Evolutionary conservation across 441 rosid species (phyloP).

Genomic region (California macrophylla): DNA sequence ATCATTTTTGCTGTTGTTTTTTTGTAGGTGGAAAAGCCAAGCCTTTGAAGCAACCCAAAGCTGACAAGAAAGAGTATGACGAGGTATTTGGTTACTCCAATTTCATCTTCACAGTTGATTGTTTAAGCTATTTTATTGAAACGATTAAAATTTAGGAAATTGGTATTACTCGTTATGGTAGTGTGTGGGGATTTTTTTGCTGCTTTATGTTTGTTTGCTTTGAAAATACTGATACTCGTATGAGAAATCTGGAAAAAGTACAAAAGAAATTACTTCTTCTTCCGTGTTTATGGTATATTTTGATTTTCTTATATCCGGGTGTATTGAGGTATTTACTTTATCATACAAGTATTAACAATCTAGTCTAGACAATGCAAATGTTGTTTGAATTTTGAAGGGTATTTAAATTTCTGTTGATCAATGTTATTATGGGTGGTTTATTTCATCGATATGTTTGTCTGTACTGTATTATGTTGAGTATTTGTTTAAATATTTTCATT

Average conservation of each 20-base stretch:
- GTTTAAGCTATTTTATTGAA: neutral
- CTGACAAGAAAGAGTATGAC: constrained; percentile 72
- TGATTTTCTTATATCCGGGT: neutral
- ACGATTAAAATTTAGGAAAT: too few relatives aligned
- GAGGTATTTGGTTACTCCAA: constrained; percentile 40
- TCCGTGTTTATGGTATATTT: neutral
- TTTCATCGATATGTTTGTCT: neutral
- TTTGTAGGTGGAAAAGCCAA: constrained; percentile 51
- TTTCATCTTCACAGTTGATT: neutral
- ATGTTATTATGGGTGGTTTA: neutral
- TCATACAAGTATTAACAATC: neutral
- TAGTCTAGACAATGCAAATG: neutral
- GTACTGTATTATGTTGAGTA: too few relatives aligned
- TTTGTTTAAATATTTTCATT: too few relatives aligned
- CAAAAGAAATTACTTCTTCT: too few relatives aligned
- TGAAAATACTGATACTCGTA: neutral
- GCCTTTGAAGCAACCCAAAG: constrained; percentile 88
- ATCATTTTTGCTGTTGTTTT: neutral
- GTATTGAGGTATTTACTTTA: neutral
- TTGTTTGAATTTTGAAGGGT: neutral
- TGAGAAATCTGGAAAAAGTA: too few relatives aligned
- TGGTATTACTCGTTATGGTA: neutral
- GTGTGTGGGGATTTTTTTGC: too few relatives aligned
- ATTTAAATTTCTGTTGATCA: neutral
- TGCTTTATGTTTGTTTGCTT: neutral